Percentiles rank a stretch among this genome's conserved stretches.
phyloP scores from a whole-genome alignment of 495 filamentous ascomycete genomes.

The Chaetomium fimeti region DNA sequence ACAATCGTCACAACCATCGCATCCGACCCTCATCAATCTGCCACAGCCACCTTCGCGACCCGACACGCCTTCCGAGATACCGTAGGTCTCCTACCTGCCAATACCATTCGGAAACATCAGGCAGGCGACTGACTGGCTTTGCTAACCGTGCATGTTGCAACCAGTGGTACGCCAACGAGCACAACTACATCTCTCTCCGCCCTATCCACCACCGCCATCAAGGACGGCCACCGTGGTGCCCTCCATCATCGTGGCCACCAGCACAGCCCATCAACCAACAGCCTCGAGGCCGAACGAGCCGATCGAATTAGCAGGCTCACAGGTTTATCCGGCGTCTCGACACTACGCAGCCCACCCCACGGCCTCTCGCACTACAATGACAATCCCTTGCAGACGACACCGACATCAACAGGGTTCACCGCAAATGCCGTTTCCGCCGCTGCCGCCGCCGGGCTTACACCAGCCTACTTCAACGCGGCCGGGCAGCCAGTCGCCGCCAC shows the following conservation, averaged over 20 bases:
- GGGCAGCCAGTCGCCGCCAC: slow-evolving; percentile 55
- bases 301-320: slow-evolving; percentile 90
- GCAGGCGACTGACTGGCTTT: background rate
- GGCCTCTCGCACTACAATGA: slow-evolving; percentile 27
- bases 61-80: slow-evolving; percentile 86
- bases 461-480: slow-evolving; percentile 68
- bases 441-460: background rate
- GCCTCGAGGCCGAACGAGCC: slow-evolving; percentile 83
- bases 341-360: slow-evolving; percentile 54
- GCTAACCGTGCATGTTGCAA: slow-evolving; percentile 15
- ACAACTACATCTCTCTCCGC: slow-evolving; percentile 82
- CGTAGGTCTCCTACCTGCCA: slow-evolving; percentile 56
- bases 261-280: slow-evolving; percentile 63
- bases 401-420: slow-evolving; percentile 34
- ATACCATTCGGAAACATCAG: background rate
- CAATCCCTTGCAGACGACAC: slow-evolving; percentile 33
- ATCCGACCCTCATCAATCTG: slow-evolving; percentile 77
- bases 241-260: slow-evolving; percentile 53
- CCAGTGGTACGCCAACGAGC: slow-evolving; percentile 86
- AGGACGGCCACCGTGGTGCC: slow-evolving; percentile 82
- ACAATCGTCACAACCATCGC: slow-evolving; percentile 19
- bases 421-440: slow-evolving; percentile 1
- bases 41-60: slow-evolving; percentile 80
- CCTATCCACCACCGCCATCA: slow-evolving; percentile 87
- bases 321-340: slow-evolving; percentile 76